Percentiles rank a stretch among this genome's conserved stretches.
Conservation (phyloP, 2,329 filamentous ascomycete genomes). For the Tolypocladium endophyticum region DNA sequence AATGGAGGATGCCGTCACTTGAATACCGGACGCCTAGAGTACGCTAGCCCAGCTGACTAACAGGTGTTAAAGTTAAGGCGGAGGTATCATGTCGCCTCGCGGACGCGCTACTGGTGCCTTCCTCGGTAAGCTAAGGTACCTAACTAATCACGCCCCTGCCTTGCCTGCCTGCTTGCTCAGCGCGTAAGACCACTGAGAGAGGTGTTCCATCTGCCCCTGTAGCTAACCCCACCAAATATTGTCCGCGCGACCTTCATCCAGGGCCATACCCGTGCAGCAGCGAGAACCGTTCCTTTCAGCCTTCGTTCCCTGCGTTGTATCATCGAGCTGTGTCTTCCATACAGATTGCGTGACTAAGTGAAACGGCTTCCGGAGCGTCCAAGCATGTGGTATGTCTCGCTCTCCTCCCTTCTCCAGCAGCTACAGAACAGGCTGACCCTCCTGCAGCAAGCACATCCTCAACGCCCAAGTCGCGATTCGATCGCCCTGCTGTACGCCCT, state of each 20-base stretch:
- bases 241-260: background rate
- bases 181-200: background rate
- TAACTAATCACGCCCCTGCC: background rate
- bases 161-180: background rate
- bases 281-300: background rate
- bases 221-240: background rate
- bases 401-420: background rate
- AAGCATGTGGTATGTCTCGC: slow-evolving; percentile 26
- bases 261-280: background rate
- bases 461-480: slow-evolving; percentile 97
- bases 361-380: too few relatives aligned
- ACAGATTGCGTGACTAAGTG: background rate
- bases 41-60: background rate
- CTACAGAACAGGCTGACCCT: background rate
- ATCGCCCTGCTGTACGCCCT: slow-evolving; percentile 76
- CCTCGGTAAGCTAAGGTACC: too few relatives aligned
- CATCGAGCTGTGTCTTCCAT: background rate
- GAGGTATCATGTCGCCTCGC: too few relatives aligned
- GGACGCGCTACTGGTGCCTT: too few relatives aligned
- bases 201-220: background rate
- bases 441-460: slow-evolving; percentile 81
- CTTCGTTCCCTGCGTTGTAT: background rate
- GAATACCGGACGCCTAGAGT: background rate
- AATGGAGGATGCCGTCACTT: background rate
- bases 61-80: too few relatives aligned